phyloP scores from a whole-genome alignment of 805 yeast species.

The Ogataea nonfermentans region DNA sequence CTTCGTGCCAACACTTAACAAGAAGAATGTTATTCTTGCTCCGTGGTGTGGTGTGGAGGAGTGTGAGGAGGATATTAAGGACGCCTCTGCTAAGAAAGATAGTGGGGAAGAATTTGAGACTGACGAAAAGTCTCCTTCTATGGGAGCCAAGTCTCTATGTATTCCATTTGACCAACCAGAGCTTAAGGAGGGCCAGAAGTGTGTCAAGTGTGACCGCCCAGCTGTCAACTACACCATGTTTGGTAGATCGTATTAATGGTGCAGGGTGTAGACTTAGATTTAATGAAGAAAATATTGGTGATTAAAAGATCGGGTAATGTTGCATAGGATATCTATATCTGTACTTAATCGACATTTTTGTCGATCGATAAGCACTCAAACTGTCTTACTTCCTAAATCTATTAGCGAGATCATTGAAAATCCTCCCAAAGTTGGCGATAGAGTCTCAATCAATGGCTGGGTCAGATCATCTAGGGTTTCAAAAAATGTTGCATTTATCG shows the following conservation, averaged over 20 bases:
- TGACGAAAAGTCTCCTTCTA: constrained; percentile 95
- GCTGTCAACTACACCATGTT: constrained; percentile 91
- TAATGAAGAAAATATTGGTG: neutral
- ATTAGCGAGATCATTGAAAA: constrained; percentile 29
- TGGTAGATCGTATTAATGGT: constrained; percentile 83
- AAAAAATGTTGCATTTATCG: constrained; percentile 78
- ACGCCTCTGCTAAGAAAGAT: constrained; percentile 74
- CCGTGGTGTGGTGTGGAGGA: constrained; percentile 97
- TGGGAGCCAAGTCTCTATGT: constrained; percentile 99
- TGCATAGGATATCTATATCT: too few relatives aligned
- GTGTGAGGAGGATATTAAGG: constrained; percentile 97
- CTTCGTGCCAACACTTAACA: constrained; percentile 88
- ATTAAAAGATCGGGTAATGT: neutral
- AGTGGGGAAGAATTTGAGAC: constrained; percentile 82
- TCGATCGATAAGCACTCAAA: neutral
- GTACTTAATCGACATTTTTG: neutral
- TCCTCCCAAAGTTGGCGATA: constrained; percentile 38
- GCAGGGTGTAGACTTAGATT: constrained; percentile 6
- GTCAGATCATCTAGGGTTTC: constrained; percentile 67
- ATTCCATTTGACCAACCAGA: constrained; percentile 92
- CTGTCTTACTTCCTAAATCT: constrained; percentile 20
- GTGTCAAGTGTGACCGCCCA: constrained; percentile 76
- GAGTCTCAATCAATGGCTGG: constrained; percentile 64
- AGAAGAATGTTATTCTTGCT: constrained; percentile 83
- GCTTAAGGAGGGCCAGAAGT: constrained; percentile 73